These are phyloP conservation scores for Gyrodon lividus DNA, from an alignment of 768 basidiomycete genomes.

Conservation along the genomic window DNA sequence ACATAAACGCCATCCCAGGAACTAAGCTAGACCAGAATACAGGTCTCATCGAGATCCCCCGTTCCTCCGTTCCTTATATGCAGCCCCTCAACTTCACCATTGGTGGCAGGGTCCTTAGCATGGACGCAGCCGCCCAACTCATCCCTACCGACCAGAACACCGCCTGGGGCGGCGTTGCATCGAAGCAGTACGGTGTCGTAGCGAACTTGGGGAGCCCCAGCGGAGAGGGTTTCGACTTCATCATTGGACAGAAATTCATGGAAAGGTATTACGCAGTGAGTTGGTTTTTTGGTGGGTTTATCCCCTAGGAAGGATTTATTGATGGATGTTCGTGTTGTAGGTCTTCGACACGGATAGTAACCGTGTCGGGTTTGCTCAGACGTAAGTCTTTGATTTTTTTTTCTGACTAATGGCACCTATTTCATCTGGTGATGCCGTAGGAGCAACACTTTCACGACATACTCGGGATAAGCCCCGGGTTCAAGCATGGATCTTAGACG, in stretches of 20 bases:
- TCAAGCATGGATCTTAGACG: no score
- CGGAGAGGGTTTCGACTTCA: conserved; percentile 11
- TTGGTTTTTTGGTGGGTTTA: neutral
- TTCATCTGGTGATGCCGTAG: conserved; percentile 7
- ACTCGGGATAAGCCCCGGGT: neutral
- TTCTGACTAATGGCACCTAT: neutral
- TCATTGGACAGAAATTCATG: conserved; percentile 18
- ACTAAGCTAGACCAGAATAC: conserved; percentile 1
- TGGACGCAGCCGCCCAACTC: conserved; percentile 23
- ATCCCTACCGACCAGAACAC: conserved; percentile 17
- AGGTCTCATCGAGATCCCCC: conserved; percentile 18
- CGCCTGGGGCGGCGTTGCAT: conserved; percentile 9
- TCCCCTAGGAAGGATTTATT: neutral
- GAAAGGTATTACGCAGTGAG: conserved; percentile 18
- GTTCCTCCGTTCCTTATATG: conserved; percentile 15
- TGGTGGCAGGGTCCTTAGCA: neutral
- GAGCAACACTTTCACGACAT: conserved; percentile 20
- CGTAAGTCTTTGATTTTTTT: conserved; percentile 14
- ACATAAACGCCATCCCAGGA: conserved; percentile 16
- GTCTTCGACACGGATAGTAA: conserved; percentile 21
- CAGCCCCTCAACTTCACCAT: conserved; percentile 16
- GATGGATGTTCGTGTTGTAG: conserved; percentile 1
- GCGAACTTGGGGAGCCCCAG: neutral
- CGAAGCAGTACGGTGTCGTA: conserved; percentile 13
- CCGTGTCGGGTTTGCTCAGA: conserved; percentile 22